These are phyloP conservation scores for Russula lepida DNA, from an alignment of 768 basidiomycete species.

Conservation along the genomic window DNA sequence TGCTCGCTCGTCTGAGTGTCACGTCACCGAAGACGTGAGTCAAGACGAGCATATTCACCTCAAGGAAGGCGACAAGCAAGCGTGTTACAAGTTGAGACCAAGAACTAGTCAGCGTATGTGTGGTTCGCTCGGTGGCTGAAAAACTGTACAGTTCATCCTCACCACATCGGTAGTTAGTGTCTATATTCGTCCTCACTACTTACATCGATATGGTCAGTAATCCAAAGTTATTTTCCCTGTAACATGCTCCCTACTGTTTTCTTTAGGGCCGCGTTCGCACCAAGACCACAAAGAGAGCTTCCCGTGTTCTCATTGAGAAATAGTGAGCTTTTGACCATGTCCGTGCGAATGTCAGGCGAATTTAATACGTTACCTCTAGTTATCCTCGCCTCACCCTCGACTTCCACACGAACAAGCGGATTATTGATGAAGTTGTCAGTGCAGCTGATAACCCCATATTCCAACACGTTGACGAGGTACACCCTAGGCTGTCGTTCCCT, in stretches of 20 bases:
- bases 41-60: slow-evolving; percentile 53
- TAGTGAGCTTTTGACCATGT: slow-evolving; percentile 48
- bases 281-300: slow-evolving; percentile 99
- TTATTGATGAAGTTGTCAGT: slow-evolving; percentile 94
- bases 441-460: slow-evolving; percentile 6
- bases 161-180: slow-evolving; percentile 28
- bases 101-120: not conserved
- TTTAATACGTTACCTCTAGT: slow-evolving; percentile 33
- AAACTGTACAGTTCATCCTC: slow-evolving; percentile 30
- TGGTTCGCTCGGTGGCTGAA: slow-evolving; percentile 19
- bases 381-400: slow-evolving; percentile 99
- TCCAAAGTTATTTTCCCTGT: not conserved
- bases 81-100: not conserved
- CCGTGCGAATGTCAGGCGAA: not conserved
- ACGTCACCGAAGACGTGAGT: slow-evolving; percentile 70
- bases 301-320: slow-evolving; percentile 98
- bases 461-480: not conserved
- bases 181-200: slow-evolving; percentile 16
- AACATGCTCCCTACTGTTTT: not conserved
- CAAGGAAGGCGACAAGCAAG: slow-evolving; percentile 29
- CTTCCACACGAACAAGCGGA: slow-evolving; percentile 99
- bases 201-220: slow-evolving; percentile 43
- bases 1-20: slow-evolving; percentile 73
- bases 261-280: slow-evolving; percentile 95
- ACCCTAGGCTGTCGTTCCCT: slow-evolving; percentile 79